Evolutionary conservation across 2,329 filamentous ascomycete genomes (phyloP).

Genomic region (Colletotrichum sp.): DNA sequence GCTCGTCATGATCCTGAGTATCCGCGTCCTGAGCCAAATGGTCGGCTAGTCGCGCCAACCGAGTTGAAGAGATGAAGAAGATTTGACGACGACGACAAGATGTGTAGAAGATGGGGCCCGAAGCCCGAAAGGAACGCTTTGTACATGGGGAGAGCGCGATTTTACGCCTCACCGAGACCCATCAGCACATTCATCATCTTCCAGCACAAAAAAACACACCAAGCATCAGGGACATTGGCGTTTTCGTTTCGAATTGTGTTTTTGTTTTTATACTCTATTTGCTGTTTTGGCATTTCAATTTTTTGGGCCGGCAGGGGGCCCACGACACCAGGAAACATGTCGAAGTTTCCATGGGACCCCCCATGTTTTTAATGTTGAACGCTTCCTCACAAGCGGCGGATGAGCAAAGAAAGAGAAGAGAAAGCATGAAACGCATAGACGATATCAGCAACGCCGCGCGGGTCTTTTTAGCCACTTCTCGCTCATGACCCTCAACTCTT

Average conservation of each 20-base stretch:
- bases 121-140: not conserved
- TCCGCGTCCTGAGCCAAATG: conserved; percentile 75
- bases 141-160: not conserved
- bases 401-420: not conserved
- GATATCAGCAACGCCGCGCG: not conserved
- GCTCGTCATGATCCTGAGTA: conserved; percentile 95
- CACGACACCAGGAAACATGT: not conserved
- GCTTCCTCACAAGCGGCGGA: not conserved
- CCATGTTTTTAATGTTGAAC: conserved; percentile 18
- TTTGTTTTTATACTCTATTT: not conserved
- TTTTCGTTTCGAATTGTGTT: conserved; percentile 8
- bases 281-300: not conserved
- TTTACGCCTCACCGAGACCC: not conserved
- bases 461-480: not conserved
- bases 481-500: not conserved
- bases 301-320: conserved; percentile 7
- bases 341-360: not conserved
- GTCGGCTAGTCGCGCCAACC: conserved; percentile 27
- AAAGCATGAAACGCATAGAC: not conserved
- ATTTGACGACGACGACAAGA: not conserved
- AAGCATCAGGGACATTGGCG: conserved; percentile 19
- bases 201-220: conserved; percentile 1
- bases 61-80: not conserved
- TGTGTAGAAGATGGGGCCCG: conserved; percentile 1
- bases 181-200: not conserved